Conservation (phyloP, 352 stramenopile species). For the Phytophthora cajani region DNA sequence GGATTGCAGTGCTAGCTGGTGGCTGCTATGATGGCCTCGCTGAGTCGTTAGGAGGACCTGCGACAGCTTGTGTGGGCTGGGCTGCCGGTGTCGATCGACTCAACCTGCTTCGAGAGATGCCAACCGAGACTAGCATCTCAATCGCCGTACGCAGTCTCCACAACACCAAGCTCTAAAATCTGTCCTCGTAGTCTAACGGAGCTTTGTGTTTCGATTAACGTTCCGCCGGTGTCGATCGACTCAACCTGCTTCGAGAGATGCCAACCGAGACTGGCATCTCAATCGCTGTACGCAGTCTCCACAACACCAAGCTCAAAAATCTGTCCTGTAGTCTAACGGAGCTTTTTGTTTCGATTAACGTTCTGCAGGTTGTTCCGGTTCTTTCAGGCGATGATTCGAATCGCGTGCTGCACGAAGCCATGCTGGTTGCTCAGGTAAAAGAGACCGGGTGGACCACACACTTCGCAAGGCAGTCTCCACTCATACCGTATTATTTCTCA, state of each 20-base stretch:
- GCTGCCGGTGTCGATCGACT: slow-evolving; percentile 86
- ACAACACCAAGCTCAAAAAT: not conserved
- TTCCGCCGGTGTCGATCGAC: slow-evolving; percentile 80
- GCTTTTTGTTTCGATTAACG: slow-evolving; percentile 1
- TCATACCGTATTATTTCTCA: not conserved
- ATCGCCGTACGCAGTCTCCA: slow-evolving; percentile 56
- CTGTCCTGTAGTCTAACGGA: slow-evolving; percentile 8
- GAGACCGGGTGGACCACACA: not conserved
- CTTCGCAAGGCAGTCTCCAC: not conserved
- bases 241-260: slow-evolving; percentile 66
- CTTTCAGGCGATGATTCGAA: slow-evolving; percentile 50
- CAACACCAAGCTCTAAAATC: not conserved
- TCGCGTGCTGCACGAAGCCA: slow-evolving; percentile 61
- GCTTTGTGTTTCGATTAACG: too few relatives aligned
- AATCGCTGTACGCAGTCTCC: slow-evolving; percentile 53
- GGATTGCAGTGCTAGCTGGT: slow-evolving; percentile 83
- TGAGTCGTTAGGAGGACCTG: slow-evolving; percentile 67
- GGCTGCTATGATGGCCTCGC: slow-evolving; percentile 85
- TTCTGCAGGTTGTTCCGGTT: slow-evolving; percentile 72
- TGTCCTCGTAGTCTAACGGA: slow-evolving; percentile 12
- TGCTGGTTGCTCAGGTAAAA: slow-evolving; percentile 66
- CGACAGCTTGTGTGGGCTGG: slow-evolving; percentile 81
- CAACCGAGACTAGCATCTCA: slow-evolving; percentile 25
- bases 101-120: slow-evolving; percentile 58
- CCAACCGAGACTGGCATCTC: slow-evolving; percentile 26